Percentiles rank a stretch among this genome's conserved stretches.
These are phyloP conservation scores for Kazachstania psychrophila DNA, from an alignment of 805 yeast genomes.

Conservation along the genomic window DNA sequence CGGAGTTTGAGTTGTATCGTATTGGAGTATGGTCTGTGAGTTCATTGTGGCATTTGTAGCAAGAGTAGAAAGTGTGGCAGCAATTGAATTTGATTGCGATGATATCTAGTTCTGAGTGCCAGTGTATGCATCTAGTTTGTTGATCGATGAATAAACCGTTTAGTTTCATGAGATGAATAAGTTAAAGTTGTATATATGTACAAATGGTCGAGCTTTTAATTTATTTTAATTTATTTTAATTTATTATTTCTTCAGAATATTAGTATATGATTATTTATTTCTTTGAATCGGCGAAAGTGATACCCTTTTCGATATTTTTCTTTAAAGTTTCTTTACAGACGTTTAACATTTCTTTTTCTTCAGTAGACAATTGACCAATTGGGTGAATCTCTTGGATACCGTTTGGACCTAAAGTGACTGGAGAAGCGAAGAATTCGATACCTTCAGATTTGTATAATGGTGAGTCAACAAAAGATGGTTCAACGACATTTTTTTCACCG, in stretches of 20 bases:
- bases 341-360: conserved; percentile 77
- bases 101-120: conserved; percentile 26
- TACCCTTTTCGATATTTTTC: conserved; percentile 91
- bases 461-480: conserved; percentile 67
- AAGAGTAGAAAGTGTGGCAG: conserved; percentile 24
- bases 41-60: conserved; percentile 25
- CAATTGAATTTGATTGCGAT: conserved; percentile 28
- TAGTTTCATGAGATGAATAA: too few species aligned
- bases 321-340: conserved; percentile 82
- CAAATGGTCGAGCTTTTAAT: too few species aligned
- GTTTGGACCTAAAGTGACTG: conserved; percentile 84
- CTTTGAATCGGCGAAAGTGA: conserved; percentile 50
- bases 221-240: too few species aligned
- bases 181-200: too few species aligned
- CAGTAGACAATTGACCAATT: conserved; percentile 60
- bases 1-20: conserved; percentile 10
- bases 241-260: too few species aligned
- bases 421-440: conserved; percentile 91
- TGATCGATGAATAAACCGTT: conserved; percentile 16
- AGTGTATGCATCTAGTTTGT: conserved; percentile 27
- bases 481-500: conserved; percentile 55
- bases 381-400: conserved; percentile 80
- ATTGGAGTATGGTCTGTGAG: conserved; percentile 10
- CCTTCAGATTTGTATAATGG: conserved; percentile 82
- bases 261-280: conserved; percentile 6